Evolutionary conservation across 148 eudicot species (phyloP).

Genomic region (Vaccinium myrtillus): DNA sequence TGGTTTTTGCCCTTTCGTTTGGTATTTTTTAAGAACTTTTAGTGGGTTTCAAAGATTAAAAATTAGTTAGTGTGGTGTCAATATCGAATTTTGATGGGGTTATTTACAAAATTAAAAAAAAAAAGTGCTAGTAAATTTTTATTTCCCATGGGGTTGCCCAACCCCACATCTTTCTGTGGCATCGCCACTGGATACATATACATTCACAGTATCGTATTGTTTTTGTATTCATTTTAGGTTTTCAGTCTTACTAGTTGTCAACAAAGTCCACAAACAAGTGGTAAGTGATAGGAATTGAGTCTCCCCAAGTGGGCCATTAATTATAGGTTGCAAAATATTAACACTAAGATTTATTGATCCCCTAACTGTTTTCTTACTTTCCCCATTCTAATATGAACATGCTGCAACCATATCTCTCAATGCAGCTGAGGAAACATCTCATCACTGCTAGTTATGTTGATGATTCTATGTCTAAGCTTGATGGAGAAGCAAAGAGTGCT

Average conservation of each 20-base stretch:
- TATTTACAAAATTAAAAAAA: too few relatives aligned
- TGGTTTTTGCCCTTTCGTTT: not conserved
- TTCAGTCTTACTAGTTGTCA: not conserved
- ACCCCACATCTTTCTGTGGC: too few relatives aligned
- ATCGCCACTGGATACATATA: too few relatives aligned
- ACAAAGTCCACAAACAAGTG: not conserved
- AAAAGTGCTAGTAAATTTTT: too few relatives aligned
- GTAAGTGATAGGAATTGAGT: not conserved
- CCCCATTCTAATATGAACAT: slow-evolving; percentile 6
- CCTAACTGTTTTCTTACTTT: not conserved
- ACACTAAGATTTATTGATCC: not conserved
- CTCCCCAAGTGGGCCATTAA: not conserved
- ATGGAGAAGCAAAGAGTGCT: slow-evolving; percentile 66
- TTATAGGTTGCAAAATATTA: not conserved
- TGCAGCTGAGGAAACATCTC: slow-evolving; percentile 88
- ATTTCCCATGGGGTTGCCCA: too few relatives aligned
- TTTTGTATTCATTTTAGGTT: not conserved
- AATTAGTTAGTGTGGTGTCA: too few relatives aligned
- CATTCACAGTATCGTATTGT: not conserved
- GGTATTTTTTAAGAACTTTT: too few relatives aligned
- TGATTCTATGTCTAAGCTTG: slow-evolving; percentile 76
- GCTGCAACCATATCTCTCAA: slow-evolving; percentile 17
- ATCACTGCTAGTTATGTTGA: slow-evolving; percentile 92
- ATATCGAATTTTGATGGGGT: too few relatives aligned
- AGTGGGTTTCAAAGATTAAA: too few relatives aligned